Evolutionary conservation across 2,329 filamentous ascomycete genomes (phyloP).

Genomic region (Beauveria medogensis): DNA sequence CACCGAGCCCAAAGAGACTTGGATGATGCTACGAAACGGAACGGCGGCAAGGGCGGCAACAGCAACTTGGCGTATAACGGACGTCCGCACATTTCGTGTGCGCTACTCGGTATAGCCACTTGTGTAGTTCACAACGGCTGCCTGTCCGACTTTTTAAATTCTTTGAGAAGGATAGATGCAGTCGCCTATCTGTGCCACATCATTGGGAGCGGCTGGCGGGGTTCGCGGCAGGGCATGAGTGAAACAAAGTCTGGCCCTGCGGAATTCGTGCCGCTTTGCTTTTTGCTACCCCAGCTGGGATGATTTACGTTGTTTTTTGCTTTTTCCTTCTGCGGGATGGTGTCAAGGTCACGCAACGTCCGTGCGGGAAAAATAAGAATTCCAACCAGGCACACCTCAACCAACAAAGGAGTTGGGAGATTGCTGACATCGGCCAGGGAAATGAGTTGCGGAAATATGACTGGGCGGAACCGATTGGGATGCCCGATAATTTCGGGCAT

Average conservation of each 20-base stretch:
- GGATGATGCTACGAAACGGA: too few species aligned
- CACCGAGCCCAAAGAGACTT: too few species aligned
- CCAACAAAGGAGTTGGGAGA: not conserved
- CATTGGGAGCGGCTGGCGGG: not conserved
- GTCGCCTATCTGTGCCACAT: not conserved
- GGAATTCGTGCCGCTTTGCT: not conserved
- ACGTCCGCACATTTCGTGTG: too few species aligned
- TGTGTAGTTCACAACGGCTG: too few species aligned
- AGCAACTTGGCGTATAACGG: too few species aligned
- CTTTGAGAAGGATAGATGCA: too few species aligned
- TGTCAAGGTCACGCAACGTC: not conserved
- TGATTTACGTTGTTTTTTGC: not conserved
- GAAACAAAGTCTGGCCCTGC: not conserved
- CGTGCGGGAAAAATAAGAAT: not conserved
- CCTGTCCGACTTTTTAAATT: too few species aligned
- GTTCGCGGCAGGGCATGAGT: not conserved
- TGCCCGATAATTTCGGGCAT: not conserved
- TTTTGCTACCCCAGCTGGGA: not conserved
- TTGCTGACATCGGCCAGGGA: not conserved
- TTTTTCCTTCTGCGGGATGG: not conserved
- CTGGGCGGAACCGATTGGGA: not conserved
- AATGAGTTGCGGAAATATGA: constrained; percentile 6
- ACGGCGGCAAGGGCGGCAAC: too few species aligned
- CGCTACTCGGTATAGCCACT: too few species aligned
- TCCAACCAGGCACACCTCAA: not conserved